Evolutionary conservation across 805 yeast genomes (phyloP), one percentile per base, ranked within the genome.

Genomic region (Grigorovia jiainica): DNA sequence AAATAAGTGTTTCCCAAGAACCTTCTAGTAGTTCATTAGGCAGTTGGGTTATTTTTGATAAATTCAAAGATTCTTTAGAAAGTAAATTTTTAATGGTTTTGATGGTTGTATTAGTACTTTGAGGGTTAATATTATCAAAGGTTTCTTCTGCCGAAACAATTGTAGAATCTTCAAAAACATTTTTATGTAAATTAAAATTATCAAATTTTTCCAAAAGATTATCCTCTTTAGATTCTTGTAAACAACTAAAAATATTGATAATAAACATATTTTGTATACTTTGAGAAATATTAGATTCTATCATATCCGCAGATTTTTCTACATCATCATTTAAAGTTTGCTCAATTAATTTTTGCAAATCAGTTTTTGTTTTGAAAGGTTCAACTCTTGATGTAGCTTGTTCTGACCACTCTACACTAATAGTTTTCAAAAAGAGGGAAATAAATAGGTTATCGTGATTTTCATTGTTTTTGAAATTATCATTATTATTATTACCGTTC

Each of bases 1-100:
- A 62, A 24, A 60, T 53, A 25, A 67, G 48, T 1, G 60, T 46
- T 38, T 60, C 63, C 72, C 72, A 67, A 5, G 56, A 38, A 5
- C 54, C 51, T 27, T 66, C 67, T 10, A 59, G 49, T 11, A 49
- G 42, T 4, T 48, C 42, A 8, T 57, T 51, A 6, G 72, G 72
- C 16, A 66, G 42, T 2, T 46, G 27, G 0, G 55, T 50, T 1
- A 57, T 41, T 9, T 45, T 50, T 4, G 49, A 42, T 17, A 48
- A 41, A 2, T 48, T 39, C 6, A 50, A 23, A 13, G 52, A 47
- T 32, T 57, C 53, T 37, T 38, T 46, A 3, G 53, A 49, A 17
- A 53, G 35, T 11, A 47, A 18, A 8, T 25, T 7, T 18, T 36
- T 31, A 2, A 27, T 11, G 7, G 16, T 8, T 13, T 10, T 27